phyloP scores from a whole-genome alignment of 129 eudicot species.

The Flaveria linearis region DNA sequence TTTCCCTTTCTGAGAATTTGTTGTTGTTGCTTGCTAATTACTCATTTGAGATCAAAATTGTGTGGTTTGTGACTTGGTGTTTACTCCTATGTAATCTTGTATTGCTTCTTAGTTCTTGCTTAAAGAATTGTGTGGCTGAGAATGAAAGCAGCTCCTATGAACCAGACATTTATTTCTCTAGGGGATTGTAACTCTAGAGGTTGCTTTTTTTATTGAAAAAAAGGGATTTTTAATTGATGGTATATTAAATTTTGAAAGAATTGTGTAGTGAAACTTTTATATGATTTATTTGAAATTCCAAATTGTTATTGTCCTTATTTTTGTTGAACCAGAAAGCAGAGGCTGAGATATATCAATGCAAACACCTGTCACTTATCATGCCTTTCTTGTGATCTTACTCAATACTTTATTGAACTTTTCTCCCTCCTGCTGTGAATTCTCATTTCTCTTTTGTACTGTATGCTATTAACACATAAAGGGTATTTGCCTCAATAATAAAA shows the following conservation, averaged over 20 bases:
- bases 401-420: slow-evolving; percentile 25
- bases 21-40: slow-evolving; percentile 34
- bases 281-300: slow-evolving; percentile 13
- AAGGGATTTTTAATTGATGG: not conserved
- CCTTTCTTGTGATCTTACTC: slow-evolving; percentile 53
- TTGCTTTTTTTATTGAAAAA: not conserved
- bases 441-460: not conserved
- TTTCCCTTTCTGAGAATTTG: slow-evolving; percentile 13
- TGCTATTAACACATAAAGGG: slow-evolving; percentile 17
- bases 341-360: not conserved
- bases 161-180: slow-evolving; percentile 1
- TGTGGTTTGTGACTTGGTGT: slow-evolving; percentile 16
- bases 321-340: slow-evolving; percentile 27
- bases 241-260: not conserved
- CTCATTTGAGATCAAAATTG: slow-evolving; percentile 22
- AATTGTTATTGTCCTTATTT: slow-evolving; percentile 27
- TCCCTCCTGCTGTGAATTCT: slow-evolving; percentile 4
- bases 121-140: slow-evolving; percentile 36
- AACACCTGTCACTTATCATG: slow-evolving; percentile 41
- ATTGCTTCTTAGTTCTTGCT: slow-evolving; percentile 29
- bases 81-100: slow-evolving; percentile 15
- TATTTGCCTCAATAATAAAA: not conserved
- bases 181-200: not conserved
- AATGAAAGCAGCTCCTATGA: slow-evolving; percentile 20
- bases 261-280: not conserved